Evolutionary conservation across 129 eudicot species (phyloP).

Genomic region (Tagetes patula): DNA sequence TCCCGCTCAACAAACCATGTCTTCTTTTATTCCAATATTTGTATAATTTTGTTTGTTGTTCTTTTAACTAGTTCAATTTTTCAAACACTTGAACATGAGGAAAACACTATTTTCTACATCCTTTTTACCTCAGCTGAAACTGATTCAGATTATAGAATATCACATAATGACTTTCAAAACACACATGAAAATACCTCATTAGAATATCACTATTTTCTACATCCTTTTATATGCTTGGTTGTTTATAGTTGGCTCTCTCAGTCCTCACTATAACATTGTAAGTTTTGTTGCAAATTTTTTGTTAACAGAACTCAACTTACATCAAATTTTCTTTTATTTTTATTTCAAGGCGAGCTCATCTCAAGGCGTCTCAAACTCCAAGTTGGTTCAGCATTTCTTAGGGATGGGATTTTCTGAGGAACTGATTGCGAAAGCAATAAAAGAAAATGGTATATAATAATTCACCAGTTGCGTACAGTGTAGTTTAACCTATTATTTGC

Average conservation of each 20-base stretch:
- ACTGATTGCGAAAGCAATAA: constrained; percentile 58
- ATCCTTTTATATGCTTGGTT: not conserved
- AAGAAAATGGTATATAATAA: constrained; percentile 61
- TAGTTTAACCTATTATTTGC: not conserved
- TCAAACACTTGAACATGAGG: not conserved
- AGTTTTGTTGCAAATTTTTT: not conserved
- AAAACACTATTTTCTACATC: not conserved
- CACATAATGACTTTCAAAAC: not conserved
- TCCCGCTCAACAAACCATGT: not conserved
- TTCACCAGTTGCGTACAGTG: constrained; percentile 1
- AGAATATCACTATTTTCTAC: no score
- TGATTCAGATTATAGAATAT: constrained; percentile 2
- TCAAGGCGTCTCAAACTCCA: constrained; percentile 42
- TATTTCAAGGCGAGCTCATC: constrained; percentile 67
- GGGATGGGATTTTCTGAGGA: constrained; percentile 65
- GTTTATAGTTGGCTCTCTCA: not conserved
- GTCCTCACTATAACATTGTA: not conserved
- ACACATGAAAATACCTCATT: not conserved
- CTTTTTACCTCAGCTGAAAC: not conserved
- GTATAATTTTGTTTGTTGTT: not conserved
- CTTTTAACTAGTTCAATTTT: not conserved
- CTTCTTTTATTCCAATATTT: not conserved
- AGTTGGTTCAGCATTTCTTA: constrained; percentile 48
- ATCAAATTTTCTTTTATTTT: constrained; percentile 26
- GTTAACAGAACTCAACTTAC: not conserved